Evolutionary conservation across 129 eudicot species (phyloP), one percentile per base, ranked within the genome.

Genomic region (Saussurea involucrata): DNA sequence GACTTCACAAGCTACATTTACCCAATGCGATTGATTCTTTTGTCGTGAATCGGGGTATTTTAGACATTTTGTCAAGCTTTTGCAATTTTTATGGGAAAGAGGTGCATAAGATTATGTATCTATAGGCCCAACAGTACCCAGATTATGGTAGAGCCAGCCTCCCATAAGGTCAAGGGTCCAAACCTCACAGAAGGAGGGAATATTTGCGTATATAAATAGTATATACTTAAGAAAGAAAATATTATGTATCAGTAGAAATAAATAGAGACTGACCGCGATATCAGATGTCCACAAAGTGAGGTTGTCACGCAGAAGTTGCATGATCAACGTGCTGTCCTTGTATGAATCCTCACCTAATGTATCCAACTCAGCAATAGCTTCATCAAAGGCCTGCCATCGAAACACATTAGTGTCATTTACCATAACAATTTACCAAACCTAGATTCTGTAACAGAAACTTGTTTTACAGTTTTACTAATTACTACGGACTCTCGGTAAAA

Each of bases 231-330:
- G 10, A 10, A 40, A 40, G 29, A 36, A 36, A 4, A 40, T 10
- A 40, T 10, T 10, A 40, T 40, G 4, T 24, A 29, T 24, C 7
- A 21, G 24, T 7, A 49, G 68, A 58, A 24, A 63, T 66, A 77
- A 76, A 42, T 17, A 32, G 81, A 63, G 63, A 81, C 68, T 18
- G 60, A 92, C 97, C 96, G 89, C 79, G 9, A 80, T 76, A 78
- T 92, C 97, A 34, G 97, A 92, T 76, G 97, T 92, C 97, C 97
- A 92, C 80, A 92, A 84, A 67, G 97, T 92, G 80, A 92, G 77
- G 72, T 92, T 92, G 85, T 92, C 97, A 15, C 97, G 89, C 86
- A 92, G 96, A 80, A 92, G 93, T 77, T 92, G 97, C 97, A 92
- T 92, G 83, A 92, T 92, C 77, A 90, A 75, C 31, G 97, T 92